Conservation (phyloP, 306 rosid genomes). For the Cucumis melo region DNA sequence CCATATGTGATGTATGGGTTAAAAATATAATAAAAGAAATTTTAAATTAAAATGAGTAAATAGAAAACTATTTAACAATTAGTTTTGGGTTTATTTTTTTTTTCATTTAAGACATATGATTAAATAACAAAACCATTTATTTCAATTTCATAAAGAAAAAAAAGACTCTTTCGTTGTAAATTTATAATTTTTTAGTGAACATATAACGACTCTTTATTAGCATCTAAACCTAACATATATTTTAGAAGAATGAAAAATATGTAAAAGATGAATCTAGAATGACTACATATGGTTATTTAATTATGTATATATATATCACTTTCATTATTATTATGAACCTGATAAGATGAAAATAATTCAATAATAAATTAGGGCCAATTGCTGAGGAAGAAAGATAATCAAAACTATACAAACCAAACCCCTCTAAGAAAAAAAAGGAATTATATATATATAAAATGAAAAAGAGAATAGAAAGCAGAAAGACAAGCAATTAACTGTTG, state of each 20-base stretch:
- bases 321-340: background rate
- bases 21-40: no score
- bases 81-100: no score
- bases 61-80: no score
- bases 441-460: background rate
- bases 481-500: background rate
- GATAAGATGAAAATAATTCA: background rate
- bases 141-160: no score
- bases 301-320: background rate
- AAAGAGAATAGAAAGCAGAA: background rate
- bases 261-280: background rate
- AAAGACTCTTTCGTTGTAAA: background rate
- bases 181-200: background rate
- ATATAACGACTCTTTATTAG: background rate
- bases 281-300: background rate
- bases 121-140: no score
- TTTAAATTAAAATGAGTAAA: no score
- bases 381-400: background rate
- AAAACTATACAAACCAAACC: background rate
- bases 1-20: no score
- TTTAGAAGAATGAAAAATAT: background rate
- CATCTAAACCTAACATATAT: background rate
- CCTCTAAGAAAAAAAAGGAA: background rate
- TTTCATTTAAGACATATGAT: background rate
- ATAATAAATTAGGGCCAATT: background rate